Conservation (phyloP, 345 rosid species). For the Lenwebbia sp. region DNA sequence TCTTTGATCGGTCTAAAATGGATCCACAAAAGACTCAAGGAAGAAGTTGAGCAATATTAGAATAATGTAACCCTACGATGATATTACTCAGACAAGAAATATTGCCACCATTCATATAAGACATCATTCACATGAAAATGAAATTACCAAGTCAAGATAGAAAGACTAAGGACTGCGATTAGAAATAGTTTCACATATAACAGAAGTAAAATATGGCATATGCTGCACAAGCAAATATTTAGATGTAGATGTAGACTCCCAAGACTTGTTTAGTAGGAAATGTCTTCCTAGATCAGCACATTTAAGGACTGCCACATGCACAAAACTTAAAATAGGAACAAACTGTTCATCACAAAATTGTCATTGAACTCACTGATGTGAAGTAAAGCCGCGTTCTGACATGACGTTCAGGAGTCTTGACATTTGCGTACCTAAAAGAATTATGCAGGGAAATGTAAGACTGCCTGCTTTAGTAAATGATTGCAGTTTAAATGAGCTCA, state of each 20-base stretch:
- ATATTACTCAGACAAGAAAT: background rate
- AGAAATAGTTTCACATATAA: background rate
- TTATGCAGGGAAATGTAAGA: slow-evolving; percentile 1
- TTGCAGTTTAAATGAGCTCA: background rate
- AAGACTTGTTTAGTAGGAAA: background rate
- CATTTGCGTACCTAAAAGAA: slow-evolving; percentile 82
- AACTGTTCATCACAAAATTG: background rate
- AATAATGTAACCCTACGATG: background rate
- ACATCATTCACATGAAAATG: background rate
- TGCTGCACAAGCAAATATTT: background rate
- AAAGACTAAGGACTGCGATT: background rate
- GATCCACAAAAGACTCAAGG: background rate
- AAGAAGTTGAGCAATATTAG: background rate
- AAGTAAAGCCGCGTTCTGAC: slow-evolving; percentile 97
- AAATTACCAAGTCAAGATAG: background rate
- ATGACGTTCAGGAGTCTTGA: slow-evolving; percentile 96
- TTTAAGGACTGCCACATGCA: background rate
- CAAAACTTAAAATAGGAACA: background rate
- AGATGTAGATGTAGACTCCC: background rate
- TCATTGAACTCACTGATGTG: slow-evolving; percentile 71
- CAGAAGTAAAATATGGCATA: background rate
- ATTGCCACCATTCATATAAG: background rate
- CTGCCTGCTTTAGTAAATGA: background rate
- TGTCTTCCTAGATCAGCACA: background rate
- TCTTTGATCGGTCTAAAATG: background rate